Conservation (phyloP, 2,329 filamentous ascomycete species). For the Penicillium sp. region DNA sequence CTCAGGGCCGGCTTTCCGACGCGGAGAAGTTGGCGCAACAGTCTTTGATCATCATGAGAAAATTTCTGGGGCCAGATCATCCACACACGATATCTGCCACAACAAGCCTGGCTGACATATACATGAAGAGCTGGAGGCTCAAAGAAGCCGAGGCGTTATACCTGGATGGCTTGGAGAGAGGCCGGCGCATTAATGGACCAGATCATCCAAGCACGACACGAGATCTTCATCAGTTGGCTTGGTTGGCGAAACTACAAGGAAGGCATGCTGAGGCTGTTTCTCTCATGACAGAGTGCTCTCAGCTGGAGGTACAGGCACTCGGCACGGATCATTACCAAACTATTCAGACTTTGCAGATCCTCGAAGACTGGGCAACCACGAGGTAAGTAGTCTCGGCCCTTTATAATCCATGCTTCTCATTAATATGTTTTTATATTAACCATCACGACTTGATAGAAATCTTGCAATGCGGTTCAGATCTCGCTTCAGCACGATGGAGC, state of each 20-base stretch:
- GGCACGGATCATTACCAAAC: constrained; percentile 6
- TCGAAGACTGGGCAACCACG: constrained; percentile 9
- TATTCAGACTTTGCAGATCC: not conserved
- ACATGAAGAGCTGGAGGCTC: not conserved
- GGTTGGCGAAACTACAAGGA: not conserved
- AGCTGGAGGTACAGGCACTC: not conserved
- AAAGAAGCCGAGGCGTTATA: constrained; percentile 9
- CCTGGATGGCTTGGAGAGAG: not conserved
- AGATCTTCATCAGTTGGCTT: not conserved
- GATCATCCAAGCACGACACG: not conserved
- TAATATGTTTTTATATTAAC: not conserved
- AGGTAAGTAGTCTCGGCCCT: constrained; percentile 1
- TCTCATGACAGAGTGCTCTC: constrained; percentile 8
- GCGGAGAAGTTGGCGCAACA: constrained; percentile 10
- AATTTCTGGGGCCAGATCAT: not conserved
- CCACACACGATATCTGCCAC: not conserved
- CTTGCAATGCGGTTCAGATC: not conserved
- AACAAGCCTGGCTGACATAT: not conserved
- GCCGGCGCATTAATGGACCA: not conserved
- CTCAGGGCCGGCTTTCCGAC: constrained; percentile 10
- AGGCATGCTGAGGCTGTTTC: constrained; percentile 2
- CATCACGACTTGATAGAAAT: not conserved
- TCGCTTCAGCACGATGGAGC: not conserved
- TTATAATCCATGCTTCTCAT: not conserved
- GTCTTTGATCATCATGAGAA: not conserved